A percentile compares a stretch with the other conserved stretches of the same genome.
These are phyloP conservation scores for Rhizodiscina lignyota DNA, from an alignment of 495 filamentous ascomycete genomes.

Conservation along the genomic window DNA sequence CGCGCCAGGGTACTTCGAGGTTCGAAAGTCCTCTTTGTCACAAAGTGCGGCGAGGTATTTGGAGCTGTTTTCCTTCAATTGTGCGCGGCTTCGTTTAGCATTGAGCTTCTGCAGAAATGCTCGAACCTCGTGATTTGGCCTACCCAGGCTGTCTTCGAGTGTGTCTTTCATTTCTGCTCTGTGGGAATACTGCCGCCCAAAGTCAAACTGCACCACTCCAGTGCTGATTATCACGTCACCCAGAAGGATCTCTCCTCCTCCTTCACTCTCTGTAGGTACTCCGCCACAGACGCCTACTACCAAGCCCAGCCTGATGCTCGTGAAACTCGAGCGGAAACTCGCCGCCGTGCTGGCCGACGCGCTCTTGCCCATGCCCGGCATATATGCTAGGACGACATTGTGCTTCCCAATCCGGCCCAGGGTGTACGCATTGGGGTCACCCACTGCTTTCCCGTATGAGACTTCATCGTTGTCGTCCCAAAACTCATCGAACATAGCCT, in stretches of 20 bases:
- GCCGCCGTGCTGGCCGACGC: slow-evolving; percentile 20
- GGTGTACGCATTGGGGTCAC: slow-evolving; percentile 18
- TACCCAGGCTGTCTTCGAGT: too few species aligned
- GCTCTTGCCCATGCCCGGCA: slow-evolving; percentile 13
- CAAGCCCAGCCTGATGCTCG: slow-evolving; percentile 20
- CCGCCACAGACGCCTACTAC: slow-evolving; percentile 31
- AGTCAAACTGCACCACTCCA: slow-evolving; percentile 28
- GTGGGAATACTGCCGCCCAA: too few species aligned
- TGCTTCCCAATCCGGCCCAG: slow-evolving; percentile 19
- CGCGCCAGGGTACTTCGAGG: slow-evolving; percentile 2
- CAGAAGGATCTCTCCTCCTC: slow-evolving; percentile 20
- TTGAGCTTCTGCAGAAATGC: too few species aligned
- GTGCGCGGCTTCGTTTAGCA: too few species aligned
- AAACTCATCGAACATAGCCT: slow-evolving; percentile 3
- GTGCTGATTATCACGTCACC: slow-evolving; percentile 30
- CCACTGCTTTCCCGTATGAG: too few species aligned
- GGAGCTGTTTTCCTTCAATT: too few species aligned
- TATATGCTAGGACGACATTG: slow-evolving; percentile 26
- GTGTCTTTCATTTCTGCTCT: too few species aligned
- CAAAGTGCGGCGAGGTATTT: too few species aligned
- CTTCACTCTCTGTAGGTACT: slow-evolving; percentile 18
- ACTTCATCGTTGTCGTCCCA: too few species aligned
- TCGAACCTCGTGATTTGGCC: too few species aligned
- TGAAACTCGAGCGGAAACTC: slow-evolving; percentile 21
- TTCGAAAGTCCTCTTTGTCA: too few species aligned